Evolutionary conservation across 192 early-diverging fungal species (phyloP), one percentile per base, ranked within the genome.

Genomic region (Mortierella claussenii): DNA sequence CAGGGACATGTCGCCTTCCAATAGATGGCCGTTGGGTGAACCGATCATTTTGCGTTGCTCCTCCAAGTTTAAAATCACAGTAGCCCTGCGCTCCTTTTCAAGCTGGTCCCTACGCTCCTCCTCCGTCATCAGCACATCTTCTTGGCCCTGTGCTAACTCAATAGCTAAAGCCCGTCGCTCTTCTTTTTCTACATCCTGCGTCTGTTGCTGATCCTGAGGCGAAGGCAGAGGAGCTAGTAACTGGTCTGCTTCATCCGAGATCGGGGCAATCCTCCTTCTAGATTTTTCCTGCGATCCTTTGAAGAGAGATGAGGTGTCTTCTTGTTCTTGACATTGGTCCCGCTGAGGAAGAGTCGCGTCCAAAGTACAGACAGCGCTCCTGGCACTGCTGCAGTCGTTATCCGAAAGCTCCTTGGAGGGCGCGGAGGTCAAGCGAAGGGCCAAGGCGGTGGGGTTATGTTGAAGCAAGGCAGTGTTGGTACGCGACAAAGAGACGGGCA

Each of bases 1-100:
- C 8, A 84, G 73, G 1, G 55, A 55, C 2, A 74, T 42, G 20
- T 57, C 70, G 1, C 75, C 60, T 13, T 65, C 54, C 3, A 59
- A 42, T 6, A 74, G 40, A 2, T 53, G 49, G 28, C 61, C 63
- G 53, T 74, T 74, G 12, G 64, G 51, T 30, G 65, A 68, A 18
- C 66, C 63, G 33, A 79, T 75, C 57, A 61, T 79, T 52, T 60
- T 69, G 47, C 76, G 76, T 30, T 70, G 76, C 27, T 68, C 43
- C 20, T 60, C 26, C 23, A 76, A 20, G 40, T 81, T 47, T 18
- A 54, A 61, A 23, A 66, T 61, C 33, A 26, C 46, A 32, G 48
- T 63, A 1, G 60, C 28, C 30, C 68, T 60, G 26, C 64, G 63
- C 13, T 82, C 64, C 28, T 30, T 20, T 11, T 81, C 64, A 12